Percentiles rank a stretch among this genome's conserved stretches.
phyloP scores from a whole-genome alignment of 352 stramenopile species.

The Phytophthora pseudosyringae region DNA sequence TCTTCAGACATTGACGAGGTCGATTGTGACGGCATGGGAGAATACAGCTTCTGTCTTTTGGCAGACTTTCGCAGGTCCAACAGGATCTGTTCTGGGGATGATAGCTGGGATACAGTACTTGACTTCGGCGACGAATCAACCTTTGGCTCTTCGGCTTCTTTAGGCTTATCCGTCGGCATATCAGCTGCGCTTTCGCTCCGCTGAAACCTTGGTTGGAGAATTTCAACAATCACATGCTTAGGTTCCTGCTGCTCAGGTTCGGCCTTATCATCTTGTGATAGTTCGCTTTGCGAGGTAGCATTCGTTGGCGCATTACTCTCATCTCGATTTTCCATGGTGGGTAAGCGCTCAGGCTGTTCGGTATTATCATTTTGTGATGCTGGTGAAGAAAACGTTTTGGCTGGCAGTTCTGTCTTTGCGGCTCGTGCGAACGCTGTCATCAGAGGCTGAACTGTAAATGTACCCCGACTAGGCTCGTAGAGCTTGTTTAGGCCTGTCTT shows the following conservation, averaged over 20 bases:
- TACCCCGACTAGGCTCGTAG: constrained; percentile 69
- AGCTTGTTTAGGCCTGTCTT: constrained; percentile 61
- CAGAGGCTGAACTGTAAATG: constrained; percentile 67
- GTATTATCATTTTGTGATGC: neutral
- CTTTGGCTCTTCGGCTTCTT: constrained; percentile 8
- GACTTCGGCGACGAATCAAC: constrained; percentile 11
- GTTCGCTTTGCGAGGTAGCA: neutral
- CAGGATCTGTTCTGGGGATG: constrained; percentile 16
- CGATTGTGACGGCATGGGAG: constrained; percentile 7
- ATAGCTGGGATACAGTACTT: constrained; percentile 6
- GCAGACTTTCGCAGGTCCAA: constrained; percentile 26
- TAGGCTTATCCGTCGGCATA: neutral
- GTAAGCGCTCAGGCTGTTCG: constrained; percentile 1
- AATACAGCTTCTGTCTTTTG: constrained; percentile 38
- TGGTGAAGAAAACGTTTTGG: constrained; percentile 6
- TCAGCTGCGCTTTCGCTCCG: constrained; percentile 1
- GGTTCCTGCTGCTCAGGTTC: constrained; percentile 5
- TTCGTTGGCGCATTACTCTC: constrained; percentile 1
- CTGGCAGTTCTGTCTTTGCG: constrained; percentile 20
- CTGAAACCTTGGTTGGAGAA: constrained; percentile 13
- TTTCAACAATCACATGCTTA: constrained; percentile 29
- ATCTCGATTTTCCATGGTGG: constrained; percentile 6
- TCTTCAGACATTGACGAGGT: constrained; percentile 19
- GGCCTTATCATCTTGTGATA: constrained; percentile 4
- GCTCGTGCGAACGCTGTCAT: constrained; percentile 48